Evolutionary conservation across 2,329 filamentous ascomycete species (phyloP), one percentile per base, ranked within the genome.

Genomic region (Claviceps sp.): DNA sequence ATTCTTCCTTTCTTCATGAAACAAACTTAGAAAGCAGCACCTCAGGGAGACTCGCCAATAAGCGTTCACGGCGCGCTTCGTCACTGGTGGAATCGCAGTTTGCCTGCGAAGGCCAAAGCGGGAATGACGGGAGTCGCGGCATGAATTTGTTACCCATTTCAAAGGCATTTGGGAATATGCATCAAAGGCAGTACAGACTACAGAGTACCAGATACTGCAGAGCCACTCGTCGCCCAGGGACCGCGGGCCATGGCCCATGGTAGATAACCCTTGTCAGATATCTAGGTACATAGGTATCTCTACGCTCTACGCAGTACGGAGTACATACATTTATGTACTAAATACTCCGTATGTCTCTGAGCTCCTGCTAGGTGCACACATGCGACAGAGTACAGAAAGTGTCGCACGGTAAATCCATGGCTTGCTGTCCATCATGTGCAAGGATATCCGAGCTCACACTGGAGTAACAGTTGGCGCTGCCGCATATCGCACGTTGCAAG

Each of bases 371-470:
- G 16, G 19, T 19, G 40, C 10, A 17, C n/a, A 8, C 16, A 19
- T 34, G 26, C 37, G 22, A 26, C 26, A 34, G 37, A 26, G 24
- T 17, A 43, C n/a, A 37, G 40, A 43, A 26, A 22, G 6, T 42
- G 39, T 19, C 30, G 22, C 17, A 40, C 51, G 37, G 40, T 22
- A 44, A 40, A 45, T 41, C 8, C 40, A 44, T 24, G n/a, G 47
- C 39, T 44, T 42, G 41, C 26, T 46, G 41, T 24, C 6, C 49
- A 13, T 16, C 39, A 24, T 34, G 39, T 46, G 30, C 34, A 42
- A 37, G 44, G 50, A 47, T 51, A 41, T 51, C 26, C 16, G 38
- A 42, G 50, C 47, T 26, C 37, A 47, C 16, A 39, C 46, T 17
- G n/a, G 37, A 49, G 44, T n/a, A 41, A 22, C 17, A 16, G 50